Conservation (phyloP, 768 basidiomycete species). For the Cystofilobasidium bisporidii region DNA sequence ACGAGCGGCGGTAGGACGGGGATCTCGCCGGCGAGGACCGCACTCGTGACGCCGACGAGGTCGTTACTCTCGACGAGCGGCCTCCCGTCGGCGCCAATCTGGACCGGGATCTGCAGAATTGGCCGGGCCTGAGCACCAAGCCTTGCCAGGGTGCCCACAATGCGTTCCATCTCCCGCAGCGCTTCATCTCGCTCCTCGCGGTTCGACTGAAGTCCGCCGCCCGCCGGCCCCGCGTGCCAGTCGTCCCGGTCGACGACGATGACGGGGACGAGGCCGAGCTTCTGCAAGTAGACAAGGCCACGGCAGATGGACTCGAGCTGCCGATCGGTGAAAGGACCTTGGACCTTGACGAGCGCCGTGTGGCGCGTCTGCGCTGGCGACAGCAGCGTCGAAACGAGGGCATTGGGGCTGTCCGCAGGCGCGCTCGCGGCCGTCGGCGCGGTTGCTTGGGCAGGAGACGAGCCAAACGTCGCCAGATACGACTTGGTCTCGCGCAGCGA, state of each 20-base stretch:
- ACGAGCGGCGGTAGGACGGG: conserved; percentile 91
- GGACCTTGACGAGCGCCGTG: conserved; percentile 91
- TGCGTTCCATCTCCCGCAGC: conserved; percentile 71
- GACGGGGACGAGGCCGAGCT: conserved; percentile 87
- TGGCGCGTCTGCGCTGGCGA: conserved; percentile 64
- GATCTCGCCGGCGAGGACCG: conserved; percentile 86
- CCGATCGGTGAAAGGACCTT: conserved; percentile 85
- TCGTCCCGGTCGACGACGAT: conserved; percentile 88
- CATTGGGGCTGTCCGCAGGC: conserved; percentile 36
- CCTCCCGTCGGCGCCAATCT: conserved; percentile 1
- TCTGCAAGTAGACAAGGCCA: conserved; percentile 90
- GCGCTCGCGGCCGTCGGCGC: conserved; percentile 31
- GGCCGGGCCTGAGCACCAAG: conserved; percentile 83
- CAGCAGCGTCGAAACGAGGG: conserved; percentile 48
- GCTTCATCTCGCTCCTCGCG: conserved; percentile 51
- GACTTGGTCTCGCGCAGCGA: conserved; percentile 81
- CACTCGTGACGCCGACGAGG: conserved; percentile 35
- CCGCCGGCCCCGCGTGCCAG: conserved; percentile 38
- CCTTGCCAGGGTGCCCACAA: conserved; percentile 69
- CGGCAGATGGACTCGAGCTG: conserved; percentile 89
- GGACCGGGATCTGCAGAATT: conserved; percentile 57
- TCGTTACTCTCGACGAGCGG: conserved; percentile 1
- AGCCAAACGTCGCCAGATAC: conserved; percentile 82
- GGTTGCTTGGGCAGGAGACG: conserved; percentile 26
- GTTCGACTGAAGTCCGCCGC: conserved; percentile 47